Evolutionary conservation across 2,329 filamentous ascomycete species (phyloP), one percentile per base, ranked within the genome.

Genomic region (Microdochium paspali): DNA sequence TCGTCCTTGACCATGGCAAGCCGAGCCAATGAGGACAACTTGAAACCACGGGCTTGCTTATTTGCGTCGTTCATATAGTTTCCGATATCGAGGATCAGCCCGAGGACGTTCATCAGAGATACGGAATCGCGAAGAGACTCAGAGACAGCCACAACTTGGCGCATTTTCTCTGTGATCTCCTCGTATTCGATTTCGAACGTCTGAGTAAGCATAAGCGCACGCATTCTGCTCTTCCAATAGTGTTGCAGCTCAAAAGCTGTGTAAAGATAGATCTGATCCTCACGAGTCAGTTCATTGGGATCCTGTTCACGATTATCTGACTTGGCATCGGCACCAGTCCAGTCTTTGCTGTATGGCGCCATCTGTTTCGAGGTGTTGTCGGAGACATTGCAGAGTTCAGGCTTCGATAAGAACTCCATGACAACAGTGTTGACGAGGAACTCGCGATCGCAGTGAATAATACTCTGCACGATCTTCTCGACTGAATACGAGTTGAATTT

Each of bases 1-100:
- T 95, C 90, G 62, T 98, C 93, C 71, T 98, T 98, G 61, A 97
- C 88, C 90, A 98, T 97, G 51, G 86, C 90, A 47, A 98, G 73
- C 47, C 93, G 83, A 24, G 88, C 87, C 44, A 98, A 82, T 5
- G 93, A 96, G 61, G 90, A 93, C 13, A 98, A 80, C 72, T 98
- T 98, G 83, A 98, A 98, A 52, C 93, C 93, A 49, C 85, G 87
- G 3, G 93, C 93, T 69, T 97, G 93, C 71, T 98, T 98, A 70
- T 96, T 97, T 47, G 90, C 85, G 63, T 97, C 93, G 73, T 98
- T 98, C 93, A 98, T 98, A 76, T 95, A 98, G 67, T 98, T 98
- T 66, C 93, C 93, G 61, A 98, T 95, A 65, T 96, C 91, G 58
- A 98, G 73, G 66, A 98, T 98, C 52, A 97, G 77, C 50, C 91